phyloP scores from a whole-genome alignment of 2,329 filamentous ascomycete genomes.

The Ophiostoma montium region DNA sequence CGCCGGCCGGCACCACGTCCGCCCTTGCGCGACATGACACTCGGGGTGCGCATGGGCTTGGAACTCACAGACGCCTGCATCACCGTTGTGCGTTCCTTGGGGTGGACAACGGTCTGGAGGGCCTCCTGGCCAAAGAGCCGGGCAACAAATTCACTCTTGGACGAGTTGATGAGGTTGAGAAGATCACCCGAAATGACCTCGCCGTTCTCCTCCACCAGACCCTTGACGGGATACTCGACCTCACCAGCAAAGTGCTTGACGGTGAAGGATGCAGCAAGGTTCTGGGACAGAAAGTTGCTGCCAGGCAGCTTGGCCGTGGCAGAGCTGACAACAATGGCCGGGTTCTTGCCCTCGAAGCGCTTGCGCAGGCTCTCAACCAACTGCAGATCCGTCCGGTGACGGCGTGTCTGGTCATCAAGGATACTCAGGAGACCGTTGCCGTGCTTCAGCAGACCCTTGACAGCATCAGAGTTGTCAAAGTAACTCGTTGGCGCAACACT shows the following conservation, averaged over 20 bases:
- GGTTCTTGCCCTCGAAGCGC: constrained; percentile 88
- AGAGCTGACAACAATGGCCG: constrained; percentile 67
- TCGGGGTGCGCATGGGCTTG: constrained; percentile 82
- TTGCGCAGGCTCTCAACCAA: constrained; percentile 82
- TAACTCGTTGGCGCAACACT: constrained; percentile 84
- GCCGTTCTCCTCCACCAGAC: constrained; percentile 85
- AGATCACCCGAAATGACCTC: constrained; percentile 92
- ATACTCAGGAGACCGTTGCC: constrained; percentile 91
- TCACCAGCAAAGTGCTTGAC: constrained; percentile 94
- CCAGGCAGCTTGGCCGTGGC: constrained; percentile 66
- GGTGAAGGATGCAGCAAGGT: constrained; percentile 67
- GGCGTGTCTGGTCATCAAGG: constrained; percentile 85
- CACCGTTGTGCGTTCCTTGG: constrained; percentile 76
- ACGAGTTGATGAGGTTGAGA: constrained; percentile 82
- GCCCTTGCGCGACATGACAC: constrained; percentile 69
- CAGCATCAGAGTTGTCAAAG: constrained; percentile 93
- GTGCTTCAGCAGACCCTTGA: constrained; percentile 78
- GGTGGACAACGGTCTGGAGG: constrained; percentile 83
- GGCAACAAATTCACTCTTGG: constrained; percentile 76
- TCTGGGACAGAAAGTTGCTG: constrained; percentile 79
- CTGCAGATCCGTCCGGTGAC: constrained; percentile 77
- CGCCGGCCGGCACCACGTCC: constrained; percentile 18
- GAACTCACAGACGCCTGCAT: constrained; percentile 95
- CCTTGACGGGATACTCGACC: constrained; percentile 81
- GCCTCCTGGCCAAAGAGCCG: constrained; percentile 95